Percentiles rank a stretch among this genome's conserved stretches.
phyloP scores from a whole-genome alignment of 345 rosid species.

The Eucalyptus urophylla region DNA sequence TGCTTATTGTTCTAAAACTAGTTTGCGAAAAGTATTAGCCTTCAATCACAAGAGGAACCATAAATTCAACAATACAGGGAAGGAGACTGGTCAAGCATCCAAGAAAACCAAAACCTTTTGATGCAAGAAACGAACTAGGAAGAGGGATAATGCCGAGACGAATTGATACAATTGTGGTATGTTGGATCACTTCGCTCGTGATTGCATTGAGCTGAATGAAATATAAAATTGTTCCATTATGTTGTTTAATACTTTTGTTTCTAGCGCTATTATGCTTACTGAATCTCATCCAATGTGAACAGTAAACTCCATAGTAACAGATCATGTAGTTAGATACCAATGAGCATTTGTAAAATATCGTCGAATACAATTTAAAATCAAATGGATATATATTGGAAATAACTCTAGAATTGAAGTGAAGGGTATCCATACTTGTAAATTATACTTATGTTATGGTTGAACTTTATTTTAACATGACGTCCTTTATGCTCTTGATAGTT shows the following conservation, averaged over 20 bases:
- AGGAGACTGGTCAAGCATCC: not conserved
- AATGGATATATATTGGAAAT: not conserved
- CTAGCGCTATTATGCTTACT: not conserved
- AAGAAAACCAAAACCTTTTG: not conserved
- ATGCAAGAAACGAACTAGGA: not conserved
- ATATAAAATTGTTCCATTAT: not conserved
- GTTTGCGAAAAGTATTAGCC: rapidly evolving
- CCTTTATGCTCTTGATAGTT: not conserved
- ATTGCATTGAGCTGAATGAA: not conserved
- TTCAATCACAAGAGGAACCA: not conserved
- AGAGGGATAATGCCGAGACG: not conserved
- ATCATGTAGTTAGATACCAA: not conserved
- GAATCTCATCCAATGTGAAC: not conserved
- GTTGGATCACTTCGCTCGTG: not conserved
- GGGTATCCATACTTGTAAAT: not conserved
- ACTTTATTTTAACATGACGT: not conserved
- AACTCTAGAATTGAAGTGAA: not conserved
- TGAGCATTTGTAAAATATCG: not conserved
- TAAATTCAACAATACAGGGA: not conserved
- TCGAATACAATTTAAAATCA: not conserved
- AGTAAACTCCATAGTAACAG: not conserved
- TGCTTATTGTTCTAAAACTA: not conserved
- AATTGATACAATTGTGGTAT: not conserved
- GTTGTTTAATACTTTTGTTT: not conserved
- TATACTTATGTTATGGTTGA: not conserved